Conservation (phyloP, 1,284 basidiomycete species). For the Amylostereum chailletii region DNA sequence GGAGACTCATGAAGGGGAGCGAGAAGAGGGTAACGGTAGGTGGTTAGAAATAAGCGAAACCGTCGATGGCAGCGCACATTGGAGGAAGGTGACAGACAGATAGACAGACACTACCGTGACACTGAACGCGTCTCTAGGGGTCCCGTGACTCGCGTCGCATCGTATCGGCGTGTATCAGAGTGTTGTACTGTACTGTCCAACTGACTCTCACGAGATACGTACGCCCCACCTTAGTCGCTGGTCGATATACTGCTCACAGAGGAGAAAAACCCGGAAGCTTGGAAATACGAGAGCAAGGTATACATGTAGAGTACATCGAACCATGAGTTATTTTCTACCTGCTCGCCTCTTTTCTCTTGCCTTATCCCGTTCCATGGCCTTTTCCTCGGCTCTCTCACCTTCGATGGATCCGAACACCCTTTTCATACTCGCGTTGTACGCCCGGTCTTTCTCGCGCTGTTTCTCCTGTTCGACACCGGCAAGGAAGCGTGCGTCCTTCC, state of each 20-base stretch:
- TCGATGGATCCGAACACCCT: constrained; percentile 78
- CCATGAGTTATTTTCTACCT: constrained; percentile 44
- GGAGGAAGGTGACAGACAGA: too few species aligned
- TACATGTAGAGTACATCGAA: too few species aligned
- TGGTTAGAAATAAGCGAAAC: too few species aligned
- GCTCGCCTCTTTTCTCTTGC: constrained; percentile 67
- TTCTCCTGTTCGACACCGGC: constrained; percentile 81
- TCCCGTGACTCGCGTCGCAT: neutral
- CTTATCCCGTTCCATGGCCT: constrained; percentile 83
- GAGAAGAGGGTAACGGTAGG: too few species aligned
- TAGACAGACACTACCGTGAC: too few species aligned
- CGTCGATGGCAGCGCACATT: too few species aligned
- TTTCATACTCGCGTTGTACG: constrained; percentile 77
- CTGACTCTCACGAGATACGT: too few species aligned
- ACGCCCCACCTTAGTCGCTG: too few species aligned
- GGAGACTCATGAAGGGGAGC: constrained; percentile 17
- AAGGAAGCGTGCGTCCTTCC: constrained; percentile 93
- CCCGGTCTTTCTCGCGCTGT: constrained; percentile 75
- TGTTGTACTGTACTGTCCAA: neutral
- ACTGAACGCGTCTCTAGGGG: too few species aligned
- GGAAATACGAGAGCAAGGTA: too few species aligned
- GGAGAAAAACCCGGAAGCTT: too few species aligned
- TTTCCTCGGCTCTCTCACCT: constrained; percentile 91
- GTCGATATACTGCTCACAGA: too few species aligned
- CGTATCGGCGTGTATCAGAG: neutral